These are phyloP conservation scores for Blastocystis sp. DNA, from an alignment of 352 stramenopile genomes.

Conservation along the genomic window DNA sequence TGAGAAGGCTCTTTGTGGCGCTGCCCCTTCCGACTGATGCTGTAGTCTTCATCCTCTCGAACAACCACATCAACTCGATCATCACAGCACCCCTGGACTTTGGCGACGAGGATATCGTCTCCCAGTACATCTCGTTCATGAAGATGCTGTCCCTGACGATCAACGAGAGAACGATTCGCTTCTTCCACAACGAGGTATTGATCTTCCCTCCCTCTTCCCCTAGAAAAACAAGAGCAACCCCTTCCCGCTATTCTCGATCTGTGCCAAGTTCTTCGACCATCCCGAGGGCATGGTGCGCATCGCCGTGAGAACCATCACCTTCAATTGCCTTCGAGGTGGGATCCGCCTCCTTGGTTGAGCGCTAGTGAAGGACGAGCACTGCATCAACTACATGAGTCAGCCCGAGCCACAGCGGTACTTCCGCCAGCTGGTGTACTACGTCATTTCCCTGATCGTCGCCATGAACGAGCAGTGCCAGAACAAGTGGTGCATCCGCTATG, in stretches of 20 bases:
- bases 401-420: constrained; percentile 26
- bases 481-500: background rate
- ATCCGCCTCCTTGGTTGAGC: too few species aligned
- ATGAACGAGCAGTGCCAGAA: constrained; percentile 16
- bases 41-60: constrained; percentile 70
- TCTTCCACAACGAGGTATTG: constrained; percentile 70
- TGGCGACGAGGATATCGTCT: constrained; percentile 71
- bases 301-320: constrained; percentile 71
- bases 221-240: constrained; percentile 46
- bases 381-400: constrained; percentile 26
- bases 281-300: constrained; percentile 71
- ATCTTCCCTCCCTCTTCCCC: background rate
- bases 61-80: constrained; percentile 72
- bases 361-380: constrained; percentile 20
- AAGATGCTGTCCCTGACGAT: constrained; percentile 71
- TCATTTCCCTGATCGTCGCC: constrained; percentile 28
- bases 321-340: constrained; percentile 69
- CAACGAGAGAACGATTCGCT: constrained; percentile 71
- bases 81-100: constrained; percentile 70
- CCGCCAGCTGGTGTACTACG: constrained; percentile 51
- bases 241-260: constrained; percentile 70
- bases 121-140: constrained; percentile 72
- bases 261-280: constrained; percentile 71
- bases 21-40: background rate
- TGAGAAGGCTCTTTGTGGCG: constrained; percentile 69